Conservation (phyloP, 2,329 filamentous ascomycete species). For the Hymenoscyphus repandus region DNA sequence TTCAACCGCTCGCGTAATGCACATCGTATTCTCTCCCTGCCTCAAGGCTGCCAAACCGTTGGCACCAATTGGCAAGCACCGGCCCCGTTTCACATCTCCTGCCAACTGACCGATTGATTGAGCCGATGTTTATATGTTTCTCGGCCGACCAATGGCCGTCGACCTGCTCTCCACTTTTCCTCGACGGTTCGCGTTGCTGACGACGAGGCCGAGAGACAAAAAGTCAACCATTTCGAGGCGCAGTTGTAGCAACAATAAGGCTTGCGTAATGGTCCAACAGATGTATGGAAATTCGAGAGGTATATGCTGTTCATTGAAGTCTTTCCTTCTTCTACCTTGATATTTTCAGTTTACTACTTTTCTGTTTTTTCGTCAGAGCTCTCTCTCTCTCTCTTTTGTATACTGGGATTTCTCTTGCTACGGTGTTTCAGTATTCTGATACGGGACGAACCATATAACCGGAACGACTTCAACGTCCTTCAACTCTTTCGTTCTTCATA, state of each 20-base stretch:
- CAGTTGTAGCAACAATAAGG: background rate
- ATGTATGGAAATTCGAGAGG: background rate
- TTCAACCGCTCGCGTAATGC: too few species aligned
- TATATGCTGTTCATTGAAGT: background rate
- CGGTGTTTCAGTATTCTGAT: background rate
- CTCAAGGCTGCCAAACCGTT: too few species aligned
- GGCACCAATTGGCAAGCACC: too few species aligned
- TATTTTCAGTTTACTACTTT: background rate
- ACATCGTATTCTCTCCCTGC: too few species aligned
- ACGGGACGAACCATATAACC: background rate
- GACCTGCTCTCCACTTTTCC: background rate
- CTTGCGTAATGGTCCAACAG: background rate
- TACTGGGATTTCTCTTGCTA: background rate
- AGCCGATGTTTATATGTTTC: background rate
- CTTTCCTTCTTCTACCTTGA: background rate
- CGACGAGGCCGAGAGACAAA: background rate
- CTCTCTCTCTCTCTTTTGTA: background rate
- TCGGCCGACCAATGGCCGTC: background rate
- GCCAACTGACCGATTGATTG: background rate
- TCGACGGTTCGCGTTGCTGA: background rate
- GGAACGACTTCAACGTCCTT: background rate
- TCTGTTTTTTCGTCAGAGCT: background rate
- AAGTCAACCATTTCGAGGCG: background rate
- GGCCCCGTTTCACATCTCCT: constrained; percentile 2
- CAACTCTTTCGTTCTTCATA: background rate